Evolutionary conservation across 2,329 filamentous ascomycete species (phyloP).

Genomic region (Botrytis squamosa): DNA sequence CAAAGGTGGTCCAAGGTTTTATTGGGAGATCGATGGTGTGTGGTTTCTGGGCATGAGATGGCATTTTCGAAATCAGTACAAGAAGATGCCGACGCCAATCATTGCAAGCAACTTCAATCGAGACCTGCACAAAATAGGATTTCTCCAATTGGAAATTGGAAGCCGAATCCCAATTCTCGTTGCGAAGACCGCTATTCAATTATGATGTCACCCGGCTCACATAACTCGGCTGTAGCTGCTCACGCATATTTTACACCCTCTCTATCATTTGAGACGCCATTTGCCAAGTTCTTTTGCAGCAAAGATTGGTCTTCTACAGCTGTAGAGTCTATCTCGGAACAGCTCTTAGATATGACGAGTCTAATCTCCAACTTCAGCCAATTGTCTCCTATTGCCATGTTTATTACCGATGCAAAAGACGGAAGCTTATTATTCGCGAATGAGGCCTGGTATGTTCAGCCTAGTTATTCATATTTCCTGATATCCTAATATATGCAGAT

Average conservation of each 20-base stretch:
- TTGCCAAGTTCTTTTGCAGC: neutral
- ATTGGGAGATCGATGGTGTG: constrained; percentile 3
- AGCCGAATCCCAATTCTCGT: neutral
- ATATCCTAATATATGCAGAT: neutral
- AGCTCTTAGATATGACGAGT: neutral
- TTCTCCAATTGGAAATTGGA: neutral
- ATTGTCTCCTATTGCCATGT: constrained; percentile 12
- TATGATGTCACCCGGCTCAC: neutral
- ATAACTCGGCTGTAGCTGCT: neutral
- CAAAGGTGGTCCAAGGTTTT: constrained; percentile 5
- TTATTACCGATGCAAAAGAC: neutral
- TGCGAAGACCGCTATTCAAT: neutral
- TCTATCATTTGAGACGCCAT: neutral
- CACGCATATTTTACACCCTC: neutral
- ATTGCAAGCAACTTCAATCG: neutral
- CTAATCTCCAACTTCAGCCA: constrained; percentile 3
- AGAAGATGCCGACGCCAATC: neutral
- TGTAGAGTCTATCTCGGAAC: constrained; percentile 2
- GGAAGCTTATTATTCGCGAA: constrained; percentile 7
- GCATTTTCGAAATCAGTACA: neutral
- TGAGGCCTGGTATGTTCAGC: constrained; percentile 3
- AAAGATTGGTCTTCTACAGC: constrained; percentile 9
- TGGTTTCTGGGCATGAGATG: constrained; percentile 1
- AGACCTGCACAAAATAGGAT: neutral
- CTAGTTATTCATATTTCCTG: neutral